Base-by-base conservation (phyloP, 768 basidiomycete genomes). In the Suillus sp. region DNA sequence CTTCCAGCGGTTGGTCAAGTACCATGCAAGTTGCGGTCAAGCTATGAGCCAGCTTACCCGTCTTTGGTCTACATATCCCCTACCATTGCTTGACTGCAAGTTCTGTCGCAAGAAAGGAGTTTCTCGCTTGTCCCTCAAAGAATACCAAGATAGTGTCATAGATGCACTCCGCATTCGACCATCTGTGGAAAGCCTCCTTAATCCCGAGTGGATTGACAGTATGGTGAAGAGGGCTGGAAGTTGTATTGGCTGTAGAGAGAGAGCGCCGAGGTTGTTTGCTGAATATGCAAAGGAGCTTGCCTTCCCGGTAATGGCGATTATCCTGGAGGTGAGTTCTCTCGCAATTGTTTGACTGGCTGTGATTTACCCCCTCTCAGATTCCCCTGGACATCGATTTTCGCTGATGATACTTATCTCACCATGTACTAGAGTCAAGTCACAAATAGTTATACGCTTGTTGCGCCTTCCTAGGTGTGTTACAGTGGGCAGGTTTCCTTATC, bases 1-100 rank as follows among this genome's bases (percentile, higher is more conserved):
- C 27, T 72, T 77, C 62, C 75, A 79, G 61, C 73, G 73, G 40
- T 66, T 78, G 62, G 71, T 76, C 67, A 75, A 75, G 66, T 76
- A 75, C 66, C 75, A 76, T 34, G 67, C 76, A 34, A 66, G 63
- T 43, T 76, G 75, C 48, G 72, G 77, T 10, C 74, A 76, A 56
- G 75, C 75, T 57, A 74, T 75, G 72, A 66, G 71, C 32, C 75
- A 75, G 47, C 72, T 75, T 42, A 63, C 66, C 38, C 75, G 70
- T n/a, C 66, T 74, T 45, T 75, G 74, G 74, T 63, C 74, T 8
- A 54, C 66, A 42, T 77, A 71, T 58, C 74, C 74, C 27, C 65
- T 77, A 0, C 74, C 74, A 4, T 69, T 63, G 25, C 66, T 75
- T 50, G 74, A 75, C 61, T 75, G 74, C 74, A 75, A 75, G 63